phyloP scores from a whole-genome alignment of 768 basidiomycete genomes.

The Sporobolomyces roseus region DNA sequence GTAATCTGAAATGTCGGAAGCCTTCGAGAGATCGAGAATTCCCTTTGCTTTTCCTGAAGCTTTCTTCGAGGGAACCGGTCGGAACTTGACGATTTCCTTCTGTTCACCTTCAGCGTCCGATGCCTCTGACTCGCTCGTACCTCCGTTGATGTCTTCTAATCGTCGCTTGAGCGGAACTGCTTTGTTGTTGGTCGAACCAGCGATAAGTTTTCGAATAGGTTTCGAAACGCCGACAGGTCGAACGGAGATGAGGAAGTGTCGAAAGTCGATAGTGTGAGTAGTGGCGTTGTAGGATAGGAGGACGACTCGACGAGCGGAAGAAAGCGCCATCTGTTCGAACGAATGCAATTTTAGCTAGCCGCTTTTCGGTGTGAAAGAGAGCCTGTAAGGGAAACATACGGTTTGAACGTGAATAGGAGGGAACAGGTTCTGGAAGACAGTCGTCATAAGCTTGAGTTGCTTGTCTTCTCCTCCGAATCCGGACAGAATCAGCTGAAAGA shows the following conservation, averaged over 20 bases:
- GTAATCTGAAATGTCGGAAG: conserved; percentile 94
- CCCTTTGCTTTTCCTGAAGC: conserved; percentile 37
- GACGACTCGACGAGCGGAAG: conserved; percentile 88
- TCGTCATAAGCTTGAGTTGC: conserved; percentile 85
- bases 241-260: conserved; percentile 92
- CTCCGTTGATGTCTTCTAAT: conserved; percentile 38
- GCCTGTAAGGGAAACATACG: conserved; percentile 37
- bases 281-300: conserved; percentile 86
- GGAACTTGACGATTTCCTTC: conserved; percentile 5
- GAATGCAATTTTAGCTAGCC: not conserved
- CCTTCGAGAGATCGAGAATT: conserved; percentile 75
- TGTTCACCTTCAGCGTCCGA: conserved; percentile 27
- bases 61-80: conserved; percentile 2
- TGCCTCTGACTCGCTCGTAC: conserved; percentile 25
- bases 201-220: conserved; percentile 80
- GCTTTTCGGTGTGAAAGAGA: too few species aligned
- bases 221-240: conserved; percentile 90
- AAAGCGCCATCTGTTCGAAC: conserved; percentile 59
- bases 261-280: conserved; percentile 78
- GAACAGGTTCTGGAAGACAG: conserved; percentile 93
- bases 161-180: conserved; percentile 39
- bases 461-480: conserved; percentile 75
- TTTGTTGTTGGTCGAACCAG: conserved; percentile 54
- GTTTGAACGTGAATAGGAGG: conserved; percentile 68
- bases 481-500: conserved; percentile 70